Evolutionary conservation across 257 asterid species (phyloP).

Genomic region (Solanum stenotomum): DNA sequence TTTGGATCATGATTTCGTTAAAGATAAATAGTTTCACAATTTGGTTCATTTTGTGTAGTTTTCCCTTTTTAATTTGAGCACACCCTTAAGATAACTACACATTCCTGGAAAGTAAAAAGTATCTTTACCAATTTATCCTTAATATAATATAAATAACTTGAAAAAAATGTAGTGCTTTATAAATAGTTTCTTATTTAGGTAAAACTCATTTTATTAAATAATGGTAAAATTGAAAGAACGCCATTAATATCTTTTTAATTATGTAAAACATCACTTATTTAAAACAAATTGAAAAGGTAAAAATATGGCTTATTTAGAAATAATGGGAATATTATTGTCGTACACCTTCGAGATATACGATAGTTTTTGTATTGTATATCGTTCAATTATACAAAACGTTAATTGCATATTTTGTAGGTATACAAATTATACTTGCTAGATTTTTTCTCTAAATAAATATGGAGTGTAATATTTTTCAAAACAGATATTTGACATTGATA

Average conservation of each 20-base stretch:
- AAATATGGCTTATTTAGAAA: not conserved
- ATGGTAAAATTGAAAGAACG: not conserved
- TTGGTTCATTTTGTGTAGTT: not conserved
- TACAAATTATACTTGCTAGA: not conserved
- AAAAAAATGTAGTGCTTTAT: not conserved
- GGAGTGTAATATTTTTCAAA: not conserved
- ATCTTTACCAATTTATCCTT: too few relatives aligned
- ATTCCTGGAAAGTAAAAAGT: too few relatives aligned
- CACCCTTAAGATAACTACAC: not conserved
- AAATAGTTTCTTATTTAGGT: not conserved
- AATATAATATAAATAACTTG: not conserved
- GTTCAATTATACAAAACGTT: not conserved
- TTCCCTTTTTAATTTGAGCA: not conserved
- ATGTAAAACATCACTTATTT: too few relatives aligned
- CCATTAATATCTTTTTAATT: not conserved
- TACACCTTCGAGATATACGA: not conserved
- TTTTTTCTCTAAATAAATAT: not conserved
- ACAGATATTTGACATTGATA: not conserved
- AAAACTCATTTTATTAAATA: not conserved
- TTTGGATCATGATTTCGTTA: too few relatives aligned
- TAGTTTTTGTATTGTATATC: not conserved
- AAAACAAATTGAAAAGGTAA: not conserved
- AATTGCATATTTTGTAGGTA: not conserved
- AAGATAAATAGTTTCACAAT: not conserved
- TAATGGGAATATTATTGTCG: not conserved